Evolutionary conservation across 768 basidiomycete genomes (phyloP), one percentile per base, ranked within the genome.

Genomic region (Kwoniella bestiolae): DNA sequence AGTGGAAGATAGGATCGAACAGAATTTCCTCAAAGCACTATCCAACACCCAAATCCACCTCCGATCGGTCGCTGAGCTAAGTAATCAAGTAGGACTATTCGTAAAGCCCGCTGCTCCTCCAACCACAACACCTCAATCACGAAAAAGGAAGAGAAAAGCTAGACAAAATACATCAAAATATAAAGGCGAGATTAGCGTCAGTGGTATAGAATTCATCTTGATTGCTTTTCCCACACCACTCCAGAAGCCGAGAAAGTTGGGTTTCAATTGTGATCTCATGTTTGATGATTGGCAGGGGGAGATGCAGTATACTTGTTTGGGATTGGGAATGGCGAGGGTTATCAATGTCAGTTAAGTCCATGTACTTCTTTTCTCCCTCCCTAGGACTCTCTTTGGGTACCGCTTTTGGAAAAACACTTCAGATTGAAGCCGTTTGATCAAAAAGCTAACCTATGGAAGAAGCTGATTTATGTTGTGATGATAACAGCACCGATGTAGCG

Each of bases 81-180:
- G 32, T 29, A 29, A 55, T 23, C 61, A 63, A 63, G 61, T 29
- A n/a, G 61, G 61, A 21, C 52, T 63, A 1, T 63, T 63, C 51
- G 47, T 23, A 26, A 34, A 34, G 12, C 41, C 55, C 28, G 29
- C 47, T 25, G 47, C 16, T 3, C 16, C 16, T 23, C n/a, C 29
- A 12, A 50, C 14, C n/a, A 34, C 6, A 29, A 31, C 55, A 21
- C 9, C 2, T 56, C n/a, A 5, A 21, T n/a, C 21, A 21, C 46
- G 16, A 31, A 59, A 23, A 59, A 14, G 57, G 21, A 23, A 28
- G 16, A 32, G 41, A 5, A 60, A 31, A 50, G 21, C 29, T 18
- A 14, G 4, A 50, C 21, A 14, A n/a, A 4, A 16, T 23, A 2
- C 55, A n/a, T n/a, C 21, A n/a, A 34, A 21, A 26, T 18, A 34